Conservation (phyloP, 208 protist genomes). For the Angomonas ambiguus region DNA sequence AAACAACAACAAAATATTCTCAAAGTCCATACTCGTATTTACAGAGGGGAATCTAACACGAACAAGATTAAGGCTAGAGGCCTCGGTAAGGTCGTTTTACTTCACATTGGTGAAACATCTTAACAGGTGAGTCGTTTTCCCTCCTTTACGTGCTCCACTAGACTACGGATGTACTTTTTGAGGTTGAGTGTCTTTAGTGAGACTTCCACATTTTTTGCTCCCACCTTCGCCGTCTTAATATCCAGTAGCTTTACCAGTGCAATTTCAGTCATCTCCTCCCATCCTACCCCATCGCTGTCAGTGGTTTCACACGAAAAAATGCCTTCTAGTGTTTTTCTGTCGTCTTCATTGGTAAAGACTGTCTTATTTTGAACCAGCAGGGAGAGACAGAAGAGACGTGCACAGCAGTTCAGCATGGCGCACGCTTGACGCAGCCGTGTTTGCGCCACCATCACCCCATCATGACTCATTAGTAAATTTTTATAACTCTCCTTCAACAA, state of each 20-base stretch:
- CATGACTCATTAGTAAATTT: slow-evolving; percentile 44
- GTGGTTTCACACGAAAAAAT: slow-evolving; percentile 58
- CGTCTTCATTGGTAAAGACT: slow-evolving; percentile 4
- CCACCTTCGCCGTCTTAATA: slow-evolving; percentile 17
- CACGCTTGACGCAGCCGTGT: slow-evolving; percentile 37
- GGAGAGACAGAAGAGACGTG: slow-evolving; percentile 69
- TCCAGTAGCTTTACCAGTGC: slow-evolving; percentile 64
- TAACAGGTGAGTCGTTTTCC: slow-evolving; percentile 7
- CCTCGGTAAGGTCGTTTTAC: neutral
- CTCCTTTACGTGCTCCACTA: slow-evolving; percentile 31
- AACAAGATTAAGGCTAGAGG: neutral
- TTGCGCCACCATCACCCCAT: slow-evolving; percentile 34
- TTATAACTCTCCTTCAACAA: slow-evolving; percentile 83
- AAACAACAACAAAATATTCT: neutral
- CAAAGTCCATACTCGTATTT: neutral
- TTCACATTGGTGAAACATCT: neutral
- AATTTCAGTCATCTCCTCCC: slow-evolving; percentile 88
- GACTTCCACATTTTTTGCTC: slow-evolving; percentile 20
- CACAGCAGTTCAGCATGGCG: slow-evolving; percentile 72
- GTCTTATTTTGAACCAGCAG: slow-evolving; percentile 35
- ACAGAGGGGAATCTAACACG: slow-evolving; percentile 10
- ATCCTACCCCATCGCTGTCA: slow-evolving; percentile 50
- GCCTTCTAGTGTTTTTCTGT: slow-evolving; percentile 33
- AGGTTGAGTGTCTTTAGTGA: slow-evolving; percentile 38
- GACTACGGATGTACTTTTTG: slow-evolving; percentile 51